Evolutionary conservation across 2,329 filamentous ascomycete species (phyloP), one percentile per base, ranked within the genome.

Genomic region (Nemania bipapillata): DNA sequence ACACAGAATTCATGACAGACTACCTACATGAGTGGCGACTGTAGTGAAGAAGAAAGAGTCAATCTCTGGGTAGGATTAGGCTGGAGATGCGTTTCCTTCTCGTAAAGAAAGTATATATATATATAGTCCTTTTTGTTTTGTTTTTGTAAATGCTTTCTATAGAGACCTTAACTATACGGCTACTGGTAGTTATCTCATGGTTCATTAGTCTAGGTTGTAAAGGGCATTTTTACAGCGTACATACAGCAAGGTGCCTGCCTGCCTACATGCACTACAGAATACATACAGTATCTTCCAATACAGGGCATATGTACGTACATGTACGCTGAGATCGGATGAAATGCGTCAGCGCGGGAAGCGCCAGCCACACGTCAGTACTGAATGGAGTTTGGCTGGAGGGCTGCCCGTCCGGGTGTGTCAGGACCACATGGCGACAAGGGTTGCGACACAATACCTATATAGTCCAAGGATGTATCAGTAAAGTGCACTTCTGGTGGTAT

Each of bases 341-440:
- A 45, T 64, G 54, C 54, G 47, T 50, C 65, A 45, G 53, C 60
- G 60, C 65, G 65, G 50, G 61, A 64, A 63, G 60, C 61, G 61
- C 61, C 49, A 24, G 47, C 47, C 40, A 45, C 52, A 55, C 61
- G 37, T 20, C 40, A 47, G n/a, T 24, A 22, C 52, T 64, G 61
- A 47, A 67, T 57, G 35, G 47, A 65, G 55, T 58, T 35, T 53
- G 32, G 59, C 57, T 45, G 32, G 12, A 37, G 53, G 24, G 56
- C 49, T 65, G 65, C 11, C 40, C 52, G 50, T 55, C 42, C 49
- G 67, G 54, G 49, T 66, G 64, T 70, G 65, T 69, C 70, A 70
- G 56, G 70, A 73, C 74, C 74, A 76, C 74, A 76, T 76, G 74
- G 74, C 74, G 66, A 73, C 74, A 75, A 74, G 74, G 74, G 73